These are phyloP conservation scores for Elaeis guineensis DNA, from an alignment of 176 grass and related monocot genomes.

Conservation along the genomic window DNA sequence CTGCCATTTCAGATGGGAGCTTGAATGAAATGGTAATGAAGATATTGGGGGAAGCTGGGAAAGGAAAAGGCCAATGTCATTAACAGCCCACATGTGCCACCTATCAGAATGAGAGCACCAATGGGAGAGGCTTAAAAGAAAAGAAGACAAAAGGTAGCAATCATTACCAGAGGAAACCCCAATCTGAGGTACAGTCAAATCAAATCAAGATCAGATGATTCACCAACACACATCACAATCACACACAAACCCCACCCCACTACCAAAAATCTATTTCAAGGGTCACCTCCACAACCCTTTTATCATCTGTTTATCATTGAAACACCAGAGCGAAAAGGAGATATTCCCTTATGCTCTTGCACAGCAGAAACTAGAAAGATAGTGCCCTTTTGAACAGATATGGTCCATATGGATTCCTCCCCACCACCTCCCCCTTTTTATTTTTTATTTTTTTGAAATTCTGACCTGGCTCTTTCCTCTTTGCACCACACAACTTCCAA, in stretches of 20 bases:
- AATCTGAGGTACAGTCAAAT: slow-evolving; percentile 30
- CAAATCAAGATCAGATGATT: slow-evolving; percentile 11
- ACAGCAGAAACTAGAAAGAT: slow-evolving; percentile 3
- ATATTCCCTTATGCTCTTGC: background rate
- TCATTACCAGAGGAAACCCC: slow-evolving; percentile 14
- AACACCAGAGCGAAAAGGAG: slow-evolving; percentile 24
- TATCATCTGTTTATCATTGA: slow-evolving; percentile 9
- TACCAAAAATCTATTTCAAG: background rate
- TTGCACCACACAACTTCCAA: slow-evolving; percentile 24
- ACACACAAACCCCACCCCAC: background rate
- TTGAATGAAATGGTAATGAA: no score
- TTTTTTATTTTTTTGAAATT: slow-evolving; percentile 2
- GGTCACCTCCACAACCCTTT: background rate
- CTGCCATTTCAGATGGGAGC: no score
- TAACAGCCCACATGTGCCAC: background rate
- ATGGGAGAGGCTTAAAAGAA: background rate
- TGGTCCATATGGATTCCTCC: background rate
- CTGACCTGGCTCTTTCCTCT: slow-evolving; percentile 15
- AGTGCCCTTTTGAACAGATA: background rate
- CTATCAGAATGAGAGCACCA: background rate
- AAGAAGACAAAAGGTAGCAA: slow-evolving; percentile 11
- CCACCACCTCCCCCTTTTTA: background rate
- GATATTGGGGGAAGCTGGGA: no score
- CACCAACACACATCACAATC: slow-evolving; percentile 15
- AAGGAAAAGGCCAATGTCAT: no score